A percentile compares a stretch with the other conserved stretches of the same genome.
These are phyloP conservation scores for Pichia insulana DNA, from an alignment of 805 yeast species.

Conservation along the genomic window DNA sequence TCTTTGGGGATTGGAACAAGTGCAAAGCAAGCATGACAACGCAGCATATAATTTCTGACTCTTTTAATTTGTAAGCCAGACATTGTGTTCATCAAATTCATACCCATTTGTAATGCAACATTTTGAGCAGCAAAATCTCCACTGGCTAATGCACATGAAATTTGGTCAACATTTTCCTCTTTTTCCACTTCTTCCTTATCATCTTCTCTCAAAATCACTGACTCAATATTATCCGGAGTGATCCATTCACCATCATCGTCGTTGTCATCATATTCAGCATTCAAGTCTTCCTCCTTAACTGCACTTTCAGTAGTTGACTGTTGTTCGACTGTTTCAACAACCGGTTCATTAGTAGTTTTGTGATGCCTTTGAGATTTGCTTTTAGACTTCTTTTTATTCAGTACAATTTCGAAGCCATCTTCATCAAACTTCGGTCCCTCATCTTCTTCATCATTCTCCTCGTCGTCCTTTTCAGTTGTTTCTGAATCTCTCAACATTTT, in stretches of 20 bases:
- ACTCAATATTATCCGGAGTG: conserved; percentile 74
- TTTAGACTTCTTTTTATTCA: conserved; percentile 7
- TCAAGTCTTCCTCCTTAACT: conserved; percentile 8
- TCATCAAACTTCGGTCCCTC: conserved; percentile 10
- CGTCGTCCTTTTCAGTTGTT: conserved; percentile 10
- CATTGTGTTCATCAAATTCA: conserved; percentile 74
- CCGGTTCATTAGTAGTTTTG: conserved; percentile 2
- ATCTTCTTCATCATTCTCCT: conserved; percentile 18
- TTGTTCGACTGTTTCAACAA: not conserved
- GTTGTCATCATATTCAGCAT: conserved; percentile 48
- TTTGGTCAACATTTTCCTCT: conserved; percentile 16
- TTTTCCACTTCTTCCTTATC: conserved; percentile 43
- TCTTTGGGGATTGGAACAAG: conserved; percentile 70
- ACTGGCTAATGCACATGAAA: conserved; percentile 78
- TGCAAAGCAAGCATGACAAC: conserved; percentile 96
- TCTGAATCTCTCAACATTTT: conserved; percentile 7
- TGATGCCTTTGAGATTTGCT: not conserved
- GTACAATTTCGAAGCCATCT: conserved; percentile 15
- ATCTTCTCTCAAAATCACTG: conserved; percentile 59
- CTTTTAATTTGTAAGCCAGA: conserved; percentile 80
- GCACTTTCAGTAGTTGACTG: conserved; percentile 11
- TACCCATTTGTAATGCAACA: conserved; percentile 83
- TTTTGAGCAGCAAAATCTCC: conserved; percentile 98
- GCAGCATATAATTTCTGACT: conserved; percentile 83
- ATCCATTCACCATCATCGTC: conserved; percentile 90